Evolutionary conservation across 2,329 filamentous ascomycete genomes (phyloP), one percentile per base, ranked within the genome.

Genomic region (Emergomyces orientalis): DNA sequence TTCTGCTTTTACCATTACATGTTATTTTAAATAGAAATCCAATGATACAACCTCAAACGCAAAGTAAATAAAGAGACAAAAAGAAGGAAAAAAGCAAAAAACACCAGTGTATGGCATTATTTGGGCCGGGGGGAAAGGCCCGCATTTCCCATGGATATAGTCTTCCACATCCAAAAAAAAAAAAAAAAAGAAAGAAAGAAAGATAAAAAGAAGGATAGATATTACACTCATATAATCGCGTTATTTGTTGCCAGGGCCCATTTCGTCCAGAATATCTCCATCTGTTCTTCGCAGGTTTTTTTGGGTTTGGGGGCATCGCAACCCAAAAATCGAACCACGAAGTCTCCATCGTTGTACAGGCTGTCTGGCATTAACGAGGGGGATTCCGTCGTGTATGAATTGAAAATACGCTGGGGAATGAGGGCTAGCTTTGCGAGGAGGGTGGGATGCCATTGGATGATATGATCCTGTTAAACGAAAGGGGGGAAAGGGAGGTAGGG

Each of bases 361-460:
- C 84, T 84, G 60, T 87, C 87, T 41, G 69, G 67, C 7, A 69
- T 68, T 9, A 74, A 73, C 22, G 69, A 71, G 4, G 67, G 65
- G 6, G 77, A 77, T 60, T 78, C 75, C 54, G 74, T 72, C 65
- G 82, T 86, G 75, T 97, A 97, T 0, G 90, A 84, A 71, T 96
- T 96, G 73, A 99, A 79, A 41, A 83, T 81, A 60, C 88, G 84
- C 76, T 99, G 94, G 2, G 93, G 91, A n/a, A 99, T 82, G 27
- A 99, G 81, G 1, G 89, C 92, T 65, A 97, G 79, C 72, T 91
- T 94, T 45, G 93, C 91, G 13, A 99, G 84, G 54, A 99, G 88
- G 0, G 94, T 99, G 34, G 93, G 91, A 73, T 99, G 94, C 95
- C 94, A 99, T 80, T 96, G 93, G 41, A 90, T 86, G 68, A 93